A percentile compares a stretch with the other conserved stretches of the same genome.
Evolutionary conservation across 1,284 basidiomycete genomes (phyloP).

Genomic region (Irpex sp.): DNA sequence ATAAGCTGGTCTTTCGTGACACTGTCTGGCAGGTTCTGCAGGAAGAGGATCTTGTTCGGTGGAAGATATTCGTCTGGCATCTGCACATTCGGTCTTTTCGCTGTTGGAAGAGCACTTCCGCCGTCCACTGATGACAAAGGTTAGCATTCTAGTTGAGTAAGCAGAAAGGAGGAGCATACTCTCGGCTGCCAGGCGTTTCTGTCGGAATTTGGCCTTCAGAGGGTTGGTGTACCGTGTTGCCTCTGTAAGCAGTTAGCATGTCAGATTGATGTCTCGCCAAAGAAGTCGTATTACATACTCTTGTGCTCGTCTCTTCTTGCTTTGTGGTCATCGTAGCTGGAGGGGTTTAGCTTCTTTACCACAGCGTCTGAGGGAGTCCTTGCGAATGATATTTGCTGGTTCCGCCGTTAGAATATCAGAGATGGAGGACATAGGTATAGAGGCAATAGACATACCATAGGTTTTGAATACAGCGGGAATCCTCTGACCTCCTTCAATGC

Average conservation of each 20-base stretch:
- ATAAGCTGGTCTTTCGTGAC: conserved; percentile 88
- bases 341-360: conserved; percentile 66
- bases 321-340: conserved; percentile 74
- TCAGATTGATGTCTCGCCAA: neutral
- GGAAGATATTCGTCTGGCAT: conserved; percentile 99
- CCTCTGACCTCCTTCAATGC: conserved; percentile 90
- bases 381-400: conserved; percentile 91
- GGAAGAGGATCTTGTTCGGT: conserved; percentile 97
- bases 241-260: conserved; percentile 38
- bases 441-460: conserved; percentile 62
- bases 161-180: conserved; percentile 35
- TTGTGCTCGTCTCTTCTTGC: conserved; percentile 70
- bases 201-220: conserved; percentile 75
- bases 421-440: neutral
- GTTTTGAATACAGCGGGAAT: conserved; percentile 95
- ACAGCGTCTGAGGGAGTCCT: conserved; percentile 85
- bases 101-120: conserved; percentile 52
- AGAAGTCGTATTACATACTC: conserved; percentile 44
- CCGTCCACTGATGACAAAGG: conserved; percentile 55
- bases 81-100: conserved; percentile 79
- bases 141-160: conserved; percentile 1
- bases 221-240: conserved; percentile 82
- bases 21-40: conserved; percentile 92
- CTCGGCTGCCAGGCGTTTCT: conserved; percentile 75
- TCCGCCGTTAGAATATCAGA: conserved; percentile 1